Evolutionary conservation across 2,329 filamentous ascomycete species (phyloP).

Genomic region (Verticillium longisporum): DNA sequence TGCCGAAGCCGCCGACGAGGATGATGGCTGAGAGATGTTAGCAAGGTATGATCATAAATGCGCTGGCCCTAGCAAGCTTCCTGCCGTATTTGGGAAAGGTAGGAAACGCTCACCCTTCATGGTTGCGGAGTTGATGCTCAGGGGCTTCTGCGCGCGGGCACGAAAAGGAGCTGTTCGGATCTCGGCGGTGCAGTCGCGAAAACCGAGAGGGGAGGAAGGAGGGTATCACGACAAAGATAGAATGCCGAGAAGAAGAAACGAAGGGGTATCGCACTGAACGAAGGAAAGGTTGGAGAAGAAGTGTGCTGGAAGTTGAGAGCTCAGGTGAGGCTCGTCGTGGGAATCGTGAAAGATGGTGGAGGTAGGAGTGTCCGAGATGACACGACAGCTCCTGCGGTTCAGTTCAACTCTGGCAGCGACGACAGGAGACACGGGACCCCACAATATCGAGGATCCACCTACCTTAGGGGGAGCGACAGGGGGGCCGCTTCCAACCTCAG

Average conservation of each 20-base stretch:
- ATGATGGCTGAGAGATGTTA: slow-evolving; percentile 66
- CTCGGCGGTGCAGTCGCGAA: not conserved
- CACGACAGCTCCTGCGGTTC: not conserved
- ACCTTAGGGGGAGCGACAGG: not conserved
- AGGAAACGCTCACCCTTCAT: not conserved
- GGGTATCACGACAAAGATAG: not conserved
- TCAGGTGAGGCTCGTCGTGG: not conserved
- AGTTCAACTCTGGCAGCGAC: not conserved
- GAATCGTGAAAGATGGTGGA: not conserved
- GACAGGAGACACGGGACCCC: not conserved
- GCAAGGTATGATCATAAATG: not conserved
- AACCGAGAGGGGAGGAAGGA: not conserved
- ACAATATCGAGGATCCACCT: not conserved
- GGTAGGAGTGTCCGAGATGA: not conserved
- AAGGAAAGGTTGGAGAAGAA: not conserved
- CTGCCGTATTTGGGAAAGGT: not conserved
- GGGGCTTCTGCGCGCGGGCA: not conserved
- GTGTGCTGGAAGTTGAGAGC: not conserved
- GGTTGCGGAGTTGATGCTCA: not conserved
- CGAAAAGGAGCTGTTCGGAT: not conserved
- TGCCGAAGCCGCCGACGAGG: slow-evolving; percentile 98
- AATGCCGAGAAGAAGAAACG: not conserved
- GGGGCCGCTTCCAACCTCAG: not conserved
- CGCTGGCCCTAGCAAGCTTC: not conserved
- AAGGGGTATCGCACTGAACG: not conserved